Evolutionary conservation across 768 basidiomycete genomes (phyloP), one percentile per base, ranked within the genome.

Genomic region (Pholiota microspora): DNA sequence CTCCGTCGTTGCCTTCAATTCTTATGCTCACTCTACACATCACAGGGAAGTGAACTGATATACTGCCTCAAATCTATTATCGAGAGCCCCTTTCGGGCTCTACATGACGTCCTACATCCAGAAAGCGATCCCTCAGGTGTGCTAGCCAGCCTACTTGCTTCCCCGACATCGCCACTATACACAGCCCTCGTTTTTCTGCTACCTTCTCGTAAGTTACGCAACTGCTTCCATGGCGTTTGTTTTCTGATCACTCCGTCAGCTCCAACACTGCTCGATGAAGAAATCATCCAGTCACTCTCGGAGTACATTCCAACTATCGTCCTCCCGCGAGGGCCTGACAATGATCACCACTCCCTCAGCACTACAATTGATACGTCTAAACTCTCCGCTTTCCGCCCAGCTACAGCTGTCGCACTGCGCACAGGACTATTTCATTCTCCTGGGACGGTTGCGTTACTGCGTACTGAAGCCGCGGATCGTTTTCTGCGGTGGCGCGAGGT

Each of bases 401-500:
- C 71, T 3, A 77, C 82, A 1, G 62, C 78, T 1, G 63, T 74
- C 7, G 76, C 81, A 0, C 75, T 89, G 8, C 81, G 86, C 10
- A 66, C 66, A 25, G 84, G 83, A 9, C 69, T 89, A 10, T 87
- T 89, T 67, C 81, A 77, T 57, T 80, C 83, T 1, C 85, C 86
- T 0, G 84, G 83, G 55, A 84, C 77, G 0, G 73, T 88, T 9
- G 72, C 76, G 1, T 63, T 73, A 1, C 72, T 89, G 27, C 80
- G 88, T 29, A 71, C 68, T 15, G 88, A 89, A 66, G 86, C 86
- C 0, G 76, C 82, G 0, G 85, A 88, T 54, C 78, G 88, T 16
- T 89, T 88, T 67, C 66, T 88, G 53, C 78, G 80, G 27, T 89
- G 88, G 88, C 73, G 85, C 28, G 88, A 88, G 64, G 80, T 89